A percentile compares a stretch with the other conserved stretches of the same genome.
Conservation (phyloP, 768 basidiomycete species). For the Tylopilus plumbeoviolaceoides region DNA sequence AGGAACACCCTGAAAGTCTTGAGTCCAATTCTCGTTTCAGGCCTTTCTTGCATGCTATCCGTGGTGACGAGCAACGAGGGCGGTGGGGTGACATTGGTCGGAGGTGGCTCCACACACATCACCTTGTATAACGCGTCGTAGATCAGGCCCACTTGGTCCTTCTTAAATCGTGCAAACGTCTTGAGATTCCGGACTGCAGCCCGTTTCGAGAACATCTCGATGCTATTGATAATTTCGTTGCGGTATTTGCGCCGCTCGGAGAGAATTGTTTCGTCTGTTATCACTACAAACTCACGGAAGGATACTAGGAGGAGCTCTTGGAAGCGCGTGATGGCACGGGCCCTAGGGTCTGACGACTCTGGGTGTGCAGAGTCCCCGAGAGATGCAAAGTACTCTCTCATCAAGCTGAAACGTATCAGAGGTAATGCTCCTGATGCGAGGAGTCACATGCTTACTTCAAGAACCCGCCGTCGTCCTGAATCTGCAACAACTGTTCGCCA, state of each 20-base stretch:
- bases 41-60: constrained; percentile 64
- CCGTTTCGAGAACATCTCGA: constrained; percentile 93
- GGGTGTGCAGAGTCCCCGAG: constrained; percentile 95
- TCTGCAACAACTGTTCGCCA: constrained; percentile 83
- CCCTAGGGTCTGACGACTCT: constrained; percentile 77
- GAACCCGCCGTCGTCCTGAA: constrained; percentile 96
- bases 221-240: constrained; percentile 84
- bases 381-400: constrained; percentile 93
- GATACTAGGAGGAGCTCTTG: constrained; percentile 95
- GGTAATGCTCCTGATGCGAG: background rate
- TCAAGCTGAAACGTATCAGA: constrained; percentile 50
- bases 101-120: constrained; percentile 73
- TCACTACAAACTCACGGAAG: constrained; percentile 95
- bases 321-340: constrained; percentile 93
- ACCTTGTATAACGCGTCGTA: constrained; percentile 90
- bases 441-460: constrained; percentile 62
- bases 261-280: constrained; percentile 91
- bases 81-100: constrained; percentile 45
- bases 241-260: constrained; percentile 83
- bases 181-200: constrained; percentile 85
- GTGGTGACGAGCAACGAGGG: constrained; percentile 52
- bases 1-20: constrained; percentile 86
- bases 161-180: constrained; percentile 72
- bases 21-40: constrained; percentile 86
- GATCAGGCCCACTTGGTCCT: constrained; percentile 84